Percentiles rank a stretch among this genome's conserved stretches.
Conservation (phyloP, 768 basidiomycete species). For the Xerocomus spinulosus region DNA sequence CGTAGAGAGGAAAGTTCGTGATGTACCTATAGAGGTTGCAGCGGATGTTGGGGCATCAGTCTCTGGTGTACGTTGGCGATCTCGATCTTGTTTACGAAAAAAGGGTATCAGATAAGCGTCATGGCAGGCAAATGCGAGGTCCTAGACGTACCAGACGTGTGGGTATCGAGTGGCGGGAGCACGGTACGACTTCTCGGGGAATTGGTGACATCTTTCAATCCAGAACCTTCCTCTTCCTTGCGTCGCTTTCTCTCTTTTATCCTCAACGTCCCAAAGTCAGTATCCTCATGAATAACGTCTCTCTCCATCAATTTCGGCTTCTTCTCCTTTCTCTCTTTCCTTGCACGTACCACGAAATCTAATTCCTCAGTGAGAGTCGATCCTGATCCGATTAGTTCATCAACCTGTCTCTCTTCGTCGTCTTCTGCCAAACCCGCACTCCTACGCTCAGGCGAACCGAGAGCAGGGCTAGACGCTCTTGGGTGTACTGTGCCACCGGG, state of each 20-base stretch:
- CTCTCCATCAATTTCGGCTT: conserved; percentile 19
- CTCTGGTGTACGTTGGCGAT: conserved; percentile 36
- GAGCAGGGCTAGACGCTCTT: conserved; percentile 62
- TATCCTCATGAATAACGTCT: conserved; percentile 19
- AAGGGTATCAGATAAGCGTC: conserved; percentile 14
- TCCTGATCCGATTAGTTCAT: conserved; percentile 19
- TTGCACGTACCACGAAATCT: conserved; percentile 23
- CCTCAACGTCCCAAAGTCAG: conserved; percentile 22
- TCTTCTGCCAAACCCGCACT: conserved; percentile 53
- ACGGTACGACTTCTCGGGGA: conserved; percentile 39
- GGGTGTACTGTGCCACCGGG: conserved; percentile 39
- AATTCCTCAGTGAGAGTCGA: conserved; percentile 13
- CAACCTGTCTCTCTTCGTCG: conserved; percentile 50
- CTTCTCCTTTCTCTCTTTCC: conserved; percentile 43
- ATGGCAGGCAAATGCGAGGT: background rate
- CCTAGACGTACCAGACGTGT: conserved; percentile 31
- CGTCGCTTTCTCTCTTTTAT: conserved; percentile 40
- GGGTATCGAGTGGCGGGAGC: conserved; percentile 36
- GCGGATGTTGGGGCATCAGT: conserved; percentile 34
- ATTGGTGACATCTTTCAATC: conserved; percentile 63
- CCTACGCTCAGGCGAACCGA: conserved; percentile 56
- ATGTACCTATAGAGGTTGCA: conserved; percentile 32
- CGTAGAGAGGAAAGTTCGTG: conserved; percentile 39
- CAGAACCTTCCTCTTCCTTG: conserved; percentile 34
- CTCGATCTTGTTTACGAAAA: conserved; percentile 28